Base-by-base conservation (phyloP, 176 grass and related monocot genomes). In the Calamus simplicifolius region DNA sequence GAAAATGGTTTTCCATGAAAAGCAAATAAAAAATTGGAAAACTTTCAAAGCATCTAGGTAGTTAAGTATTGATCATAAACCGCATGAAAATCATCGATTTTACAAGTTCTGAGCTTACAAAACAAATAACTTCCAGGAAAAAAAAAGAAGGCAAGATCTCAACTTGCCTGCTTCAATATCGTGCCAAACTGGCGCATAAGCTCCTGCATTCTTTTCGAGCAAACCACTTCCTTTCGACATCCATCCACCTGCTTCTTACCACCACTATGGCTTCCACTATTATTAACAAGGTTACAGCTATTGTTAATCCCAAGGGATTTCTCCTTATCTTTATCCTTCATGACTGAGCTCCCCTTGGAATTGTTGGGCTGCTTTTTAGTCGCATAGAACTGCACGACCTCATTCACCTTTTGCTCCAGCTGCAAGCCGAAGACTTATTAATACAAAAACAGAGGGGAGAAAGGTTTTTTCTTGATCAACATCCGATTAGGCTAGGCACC, bases 141-240 rank as follows among this genome's bases (percentile, higher is more conserved):
- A 31, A 59, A 3, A 3, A 35, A 16, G 17, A 48, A 15, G 50
- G 10, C 19, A 28, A 72, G 51, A 2, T 29, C 68, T 16, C 16
- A 16, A 27, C 18, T 77, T 27, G 82, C 91, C 86, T 96, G 83
- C 43, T 76, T 81, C 31, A 96, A 16, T 59, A 96, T 77, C 16
- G 48, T 35, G 21, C 78, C 66, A 51, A 96, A 75, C 48, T 82
- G 87, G 62, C 87, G 92, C 61, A 82, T 80, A 58, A 96, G 81
- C 29, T 90, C 83, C 4, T 78, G 77, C 80, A 69, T 69, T 66
- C 82, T 88, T 58, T 75, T 95, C n/a, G 73, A 51, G 57, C 57
- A 58, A 5, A 69, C 49, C 51, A 57, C 71, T 16, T 79, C 71
- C 56, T 69, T 89, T 50, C 67, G 56, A 52, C 0, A 25, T 49